These are phyloP conservation scores for Gossypium davidsonii DNA, from an alignment of 441 rosid species.

Conservation along the genomic window DNA sequence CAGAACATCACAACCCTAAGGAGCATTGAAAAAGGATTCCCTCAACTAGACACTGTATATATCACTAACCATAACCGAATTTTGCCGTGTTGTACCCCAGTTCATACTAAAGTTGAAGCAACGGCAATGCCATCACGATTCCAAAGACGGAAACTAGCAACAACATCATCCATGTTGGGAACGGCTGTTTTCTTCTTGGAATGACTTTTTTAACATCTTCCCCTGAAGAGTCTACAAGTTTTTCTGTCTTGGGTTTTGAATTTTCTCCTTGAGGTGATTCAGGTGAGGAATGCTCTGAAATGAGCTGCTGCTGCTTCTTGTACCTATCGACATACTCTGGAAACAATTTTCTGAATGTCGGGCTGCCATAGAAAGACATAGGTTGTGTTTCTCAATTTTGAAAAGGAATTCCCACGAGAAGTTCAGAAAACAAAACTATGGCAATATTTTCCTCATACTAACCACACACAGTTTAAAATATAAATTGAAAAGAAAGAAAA, in stretches of 20 bases:
- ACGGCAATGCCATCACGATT: conserved; percentile 86
- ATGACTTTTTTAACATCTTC: conserved; percentile 26
- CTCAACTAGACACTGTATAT: conserved; percentile 12
- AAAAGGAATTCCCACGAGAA: not conserved
- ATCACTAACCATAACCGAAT: conserved; percentile 18
- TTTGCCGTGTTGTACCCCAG: conserved; percentile 7
- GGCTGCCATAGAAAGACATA: conserved; percentile 33
- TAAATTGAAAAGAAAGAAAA: not conserved
- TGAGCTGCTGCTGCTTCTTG: conserved; percentile 56
- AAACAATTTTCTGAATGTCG: conserved; percentile 80
- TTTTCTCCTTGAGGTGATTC: conserved; percentile 38
- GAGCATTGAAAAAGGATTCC: conserved; percentile 11
- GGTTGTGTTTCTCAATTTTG: conserved; percentile 1
- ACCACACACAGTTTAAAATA: not conserved
- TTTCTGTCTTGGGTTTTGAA: conserved; percentile 24
- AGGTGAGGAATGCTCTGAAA: conserved; percentile 30
- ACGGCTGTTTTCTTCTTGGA: conserved; percentile 43
- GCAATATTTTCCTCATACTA: not conserved
- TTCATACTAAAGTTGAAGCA: conserved; percentile 65
- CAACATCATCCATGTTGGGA: conserved; percentile 82
- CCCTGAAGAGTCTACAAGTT: conserved; percentile 22
- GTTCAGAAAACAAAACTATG: not conserved
- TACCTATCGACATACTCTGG: conserved; percentile 85
- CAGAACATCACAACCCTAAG: conserved; percentile 21
- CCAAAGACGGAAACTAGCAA: conserved; percentile 53